phyloP scores from a whole-genome alignment of 208 protist species.

The Vickermania spadyakhi region DNA sequence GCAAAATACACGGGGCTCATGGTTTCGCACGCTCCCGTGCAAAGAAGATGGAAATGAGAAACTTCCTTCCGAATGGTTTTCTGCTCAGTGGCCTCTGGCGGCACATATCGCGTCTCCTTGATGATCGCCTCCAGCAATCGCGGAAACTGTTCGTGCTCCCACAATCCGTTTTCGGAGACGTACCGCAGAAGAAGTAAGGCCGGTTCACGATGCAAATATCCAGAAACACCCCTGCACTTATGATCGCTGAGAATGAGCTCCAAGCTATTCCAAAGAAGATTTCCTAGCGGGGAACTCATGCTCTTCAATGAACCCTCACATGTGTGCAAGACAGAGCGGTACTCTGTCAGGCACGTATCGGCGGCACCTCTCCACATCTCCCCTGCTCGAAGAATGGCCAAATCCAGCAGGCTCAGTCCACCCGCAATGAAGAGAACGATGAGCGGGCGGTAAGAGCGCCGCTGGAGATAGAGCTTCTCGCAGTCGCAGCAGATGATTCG shows the following conservation, averaged over 20 bases:
- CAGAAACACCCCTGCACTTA: too few relatives aligned
- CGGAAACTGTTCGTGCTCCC: not conserved
- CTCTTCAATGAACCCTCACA: not conserved
- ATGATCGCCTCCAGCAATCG: not conserved
- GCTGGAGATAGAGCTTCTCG: not conserved
- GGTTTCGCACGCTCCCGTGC: conserved; percentile 16
- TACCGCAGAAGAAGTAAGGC: not conserved
- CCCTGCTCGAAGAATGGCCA: not conserved
- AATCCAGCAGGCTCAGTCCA: not conserved
- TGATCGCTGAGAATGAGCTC: not conserved
- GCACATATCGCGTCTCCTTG: not conserved
- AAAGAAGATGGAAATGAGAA: conserved; percentile 27
- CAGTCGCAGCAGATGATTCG: not conserved
- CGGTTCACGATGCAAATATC: not conserved
- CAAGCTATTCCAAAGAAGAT: not conserved
- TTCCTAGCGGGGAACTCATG: not conserved
- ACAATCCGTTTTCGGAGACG: not conserved
- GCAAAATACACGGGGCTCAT: conserved; percentile 26
- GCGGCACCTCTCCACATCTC: not conserved
- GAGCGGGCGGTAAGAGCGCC: not conserved
- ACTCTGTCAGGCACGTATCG: not conserved
- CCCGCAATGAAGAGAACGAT: not conserved
- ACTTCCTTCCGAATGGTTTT: not conserved
- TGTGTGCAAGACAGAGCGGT: not conserved
- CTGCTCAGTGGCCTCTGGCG: not conserved